Evolutionary conservation across 345 rosid species (phyloP), one percentile per base, ranked within the genome.

Genomic region (Carallia pectinifolia): DNA sequence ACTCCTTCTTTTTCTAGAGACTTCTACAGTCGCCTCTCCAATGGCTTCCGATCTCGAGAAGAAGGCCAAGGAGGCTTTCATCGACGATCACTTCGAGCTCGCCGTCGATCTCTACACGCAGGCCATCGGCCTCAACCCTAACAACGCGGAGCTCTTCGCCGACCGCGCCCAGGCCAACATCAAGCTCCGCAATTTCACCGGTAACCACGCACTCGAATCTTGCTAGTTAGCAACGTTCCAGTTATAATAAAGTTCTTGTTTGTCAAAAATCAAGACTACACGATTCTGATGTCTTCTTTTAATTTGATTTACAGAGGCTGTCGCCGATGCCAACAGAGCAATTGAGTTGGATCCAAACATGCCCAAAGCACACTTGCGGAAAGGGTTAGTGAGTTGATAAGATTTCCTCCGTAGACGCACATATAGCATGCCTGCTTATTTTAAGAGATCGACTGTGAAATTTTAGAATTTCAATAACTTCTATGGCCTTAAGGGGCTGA

Each of bases 121-220:
- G 77, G 98, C 97, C 73, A 86, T 96, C 77, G 62, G 67, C 9
- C 80, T 87, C 61, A 77, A 76, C 85, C 93, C 99, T 69, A 78
- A 65, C 65, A 74, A 71, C 69, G 84, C 98, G 1, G 97, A 89
- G 39, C 88, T 89, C 68, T 87, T 75, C 74, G 89, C 90, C 6
- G 94, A 96, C 81, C 94, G 98, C 27, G 95, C 99, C 67, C 99
- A 96, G 74, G 95, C 96, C 75, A 82, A 85, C 75, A 81, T 88
- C 81, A 96, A 96, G 70, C 90, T 89, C 87, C 6, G 15, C 15
- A 81, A 72, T 73, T 76, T 90, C 71, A 76, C 99, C 4, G 98
- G 99, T 92, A 75, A 9, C 50, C 13, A 13, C 34, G 34, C 34
- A 33, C 50, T 44, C 15, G 16, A 44, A 10, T 44, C 16, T 44